phyloP scores from a whole-genome alignment of 2,329 filamentous ascomycete species.

The Westerdykella aurantiaca region DNA sequence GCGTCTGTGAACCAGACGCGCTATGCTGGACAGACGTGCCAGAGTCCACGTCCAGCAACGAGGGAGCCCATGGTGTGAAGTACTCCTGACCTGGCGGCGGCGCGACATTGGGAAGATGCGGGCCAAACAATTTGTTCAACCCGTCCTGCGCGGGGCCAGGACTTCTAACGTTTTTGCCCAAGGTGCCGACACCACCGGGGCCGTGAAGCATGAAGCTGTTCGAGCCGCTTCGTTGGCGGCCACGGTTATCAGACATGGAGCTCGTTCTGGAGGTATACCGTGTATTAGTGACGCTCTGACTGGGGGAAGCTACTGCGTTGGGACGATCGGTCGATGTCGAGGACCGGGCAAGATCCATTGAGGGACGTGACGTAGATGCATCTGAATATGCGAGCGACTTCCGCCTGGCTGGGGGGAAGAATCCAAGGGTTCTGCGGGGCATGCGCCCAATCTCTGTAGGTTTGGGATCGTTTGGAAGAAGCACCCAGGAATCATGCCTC shows the following conservation, averaged over 20 bases:
- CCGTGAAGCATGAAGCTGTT: conserved; percentile 59
- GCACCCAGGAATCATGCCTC: conserved; percentile 86
- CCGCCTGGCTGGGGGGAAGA: conserved; percentile 85
- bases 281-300: conserved; percentile 28
- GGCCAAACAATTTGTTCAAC: conserved; percentile 76
- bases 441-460: conserved; percentile 84
- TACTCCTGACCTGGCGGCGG: conserved; percentile 53
- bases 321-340: conserved; percentile 30
- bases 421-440: conserved; percentile 73
- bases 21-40: conserved; percentile 23
- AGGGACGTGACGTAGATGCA: conserved; percentile 60
- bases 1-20: conserved; percentile 24
- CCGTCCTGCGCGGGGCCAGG: conserved; percentile 81
- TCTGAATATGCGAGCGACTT: conserved; percentile 68
- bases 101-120: conserved; percentile 73
- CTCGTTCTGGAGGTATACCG: conserved; percentile 24
- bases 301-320: conserved; percentile 22
- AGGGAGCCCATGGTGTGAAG: conserved; percentile 38
- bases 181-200: conserved; percentile 81
- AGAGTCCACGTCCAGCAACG: conserved; percentile 27
- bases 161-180: conserved; percentile 62
- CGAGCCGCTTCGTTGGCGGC: conserved; percentile 34
- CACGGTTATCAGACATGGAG: conserved; percentile 29
- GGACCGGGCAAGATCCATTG: conserved; percentile 54
- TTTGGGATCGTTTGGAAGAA: conserved; percentile 63